Percentiles rank a stretch among this genome's conserved stretches.
Evolutionary conservation across 202 grass and related monocot genomes (phyloP).

Genomic region (Bolboschoenoplectus hybrid): DNA sequence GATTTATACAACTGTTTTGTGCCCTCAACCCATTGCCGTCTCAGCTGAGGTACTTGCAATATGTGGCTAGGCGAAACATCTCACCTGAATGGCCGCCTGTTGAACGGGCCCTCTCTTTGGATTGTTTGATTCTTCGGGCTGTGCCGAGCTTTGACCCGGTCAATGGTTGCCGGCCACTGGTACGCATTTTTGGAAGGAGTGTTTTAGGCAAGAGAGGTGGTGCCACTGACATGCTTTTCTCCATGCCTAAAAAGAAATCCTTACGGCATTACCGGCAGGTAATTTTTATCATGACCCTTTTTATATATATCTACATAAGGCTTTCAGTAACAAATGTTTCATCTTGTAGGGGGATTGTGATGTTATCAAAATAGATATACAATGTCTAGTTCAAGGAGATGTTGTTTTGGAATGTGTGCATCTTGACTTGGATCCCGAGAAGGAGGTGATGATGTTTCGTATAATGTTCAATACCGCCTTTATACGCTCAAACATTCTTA

Average conservation of each 20-base stretch:
- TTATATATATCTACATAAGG: constrained; percentile 32
- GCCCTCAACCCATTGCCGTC: constrained; percentile 92
- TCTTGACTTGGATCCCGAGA: constrained; percentile 89
- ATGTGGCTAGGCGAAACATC: constrained; percentile 94
- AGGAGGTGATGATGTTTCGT: constrained; percentile 99
- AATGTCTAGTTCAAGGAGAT: constrained; percentile 95
- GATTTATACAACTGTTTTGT: constrained; percentile 87
- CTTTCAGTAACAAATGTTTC: constrained; percentile 28
- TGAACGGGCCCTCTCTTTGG: constrained; percentile 88
- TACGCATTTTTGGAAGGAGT: constrained; percentile 87
- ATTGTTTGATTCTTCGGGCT: constrained; percentile 93
- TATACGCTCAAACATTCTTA: constrained; percentile 91
- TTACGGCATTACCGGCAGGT: constrained; percentile 89
- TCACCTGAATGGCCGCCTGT: constrained; percentile 84
- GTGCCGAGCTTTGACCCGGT: constrained; percentile 88
- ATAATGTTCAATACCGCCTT: constrained; percentile 98
- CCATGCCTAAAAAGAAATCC: constrained; percentile 92
- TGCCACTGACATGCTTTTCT: constrained; percentile 67
- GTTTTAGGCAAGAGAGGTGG: constrained; percentile 61
- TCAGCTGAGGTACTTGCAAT: constrained; percentile 91
- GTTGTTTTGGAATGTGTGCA: constrained; percentile 97
- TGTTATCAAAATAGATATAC: constrained; percentile 98
- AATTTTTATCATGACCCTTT: constrained; percentile 33
- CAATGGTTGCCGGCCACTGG: constrained; percentile 86
- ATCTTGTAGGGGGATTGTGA: constrained; percentile 82